Percentiles rank a stretch among this genome's conserved stretches.
Evolutionary conservation across 1,139 yeast genomes (phyloP).

Genomic region (Sugiyamaella paludigena): DNA sequence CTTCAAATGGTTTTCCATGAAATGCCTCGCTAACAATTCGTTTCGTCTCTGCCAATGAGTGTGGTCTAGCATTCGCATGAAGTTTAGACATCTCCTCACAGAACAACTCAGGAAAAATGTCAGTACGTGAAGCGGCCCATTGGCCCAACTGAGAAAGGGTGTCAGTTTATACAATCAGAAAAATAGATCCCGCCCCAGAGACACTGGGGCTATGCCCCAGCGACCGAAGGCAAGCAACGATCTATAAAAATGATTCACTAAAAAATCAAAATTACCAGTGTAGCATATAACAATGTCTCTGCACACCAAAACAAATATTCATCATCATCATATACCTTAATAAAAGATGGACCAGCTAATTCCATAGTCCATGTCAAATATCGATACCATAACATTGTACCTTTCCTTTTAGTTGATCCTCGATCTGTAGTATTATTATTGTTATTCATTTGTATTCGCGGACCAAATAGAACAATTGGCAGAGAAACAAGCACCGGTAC

Average conservation of each 20-base stretch:
- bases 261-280: slow-evolving; percentile 5
- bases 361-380: slow-evolving; percentile 70
- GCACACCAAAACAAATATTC: slow-evolving; percentile 19
- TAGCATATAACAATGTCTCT: slow-evolving; percentile 1
- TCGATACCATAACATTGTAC: slow-evolving; percentile 70
- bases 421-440: slow-evolving; percentile 23
- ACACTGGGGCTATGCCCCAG: neutral
- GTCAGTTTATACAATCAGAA: neutral
- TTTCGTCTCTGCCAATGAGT: slow-evolving; percentile 61
- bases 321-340: slow-evolving; percentile 46
- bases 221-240: too few species aligned
- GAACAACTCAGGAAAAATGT: slow-evolving; percentile 75
- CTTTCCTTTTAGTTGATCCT: slow-evolving; percentile 46
- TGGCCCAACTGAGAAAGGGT: slow-evolving; percentile 60
- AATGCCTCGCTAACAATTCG: slow-evolving; percentile 59
- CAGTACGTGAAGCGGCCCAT: slow-evolving; percentile 99
- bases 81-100: slow-evolving; percentile 74
- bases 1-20: slow-evolving; percentile 58
- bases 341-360: slow-evolving; percentile 89
- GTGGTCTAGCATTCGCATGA: slow-evolving; percentile 82
- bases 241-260: neutral
- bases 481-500: slow-evolving; percentile 63
- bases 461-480: slow-evolving; percentile 68
- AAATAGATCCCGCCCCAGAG: neutral
- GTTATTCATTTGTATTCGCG: slow-evolving; percentile 31